Evolutionary conservation across 2,329 filamentous ascomycete species (phyloP).

Genomic region (Aurifilum marmelostoma): DNA sequence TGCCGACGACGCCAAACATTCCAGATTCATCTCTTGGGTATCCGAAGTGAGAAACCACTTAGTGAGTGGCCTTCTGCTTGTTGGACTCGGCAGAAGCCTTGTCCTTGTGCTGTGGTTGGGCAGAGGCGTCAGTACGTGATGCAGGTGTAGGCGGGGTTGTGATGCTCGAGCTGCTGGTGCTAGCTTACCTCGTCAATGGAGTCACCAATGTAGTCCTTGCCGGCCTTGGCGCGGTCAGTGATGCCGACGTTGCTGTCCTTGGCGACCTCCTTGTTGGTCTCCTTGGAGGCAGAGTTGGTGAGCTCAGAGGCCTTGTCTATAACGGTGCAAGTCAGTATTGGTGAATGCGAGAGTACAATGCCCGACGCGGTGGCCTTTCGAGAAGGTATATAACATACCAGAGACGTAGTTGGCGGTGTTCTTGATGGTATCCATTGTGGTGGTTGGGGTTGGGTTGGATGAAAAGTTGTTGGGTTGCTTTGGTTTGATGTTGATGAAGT

Average conservation of each 20-base stretch:
- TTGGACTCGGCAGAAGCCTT: slow-evolving; percentile 44
- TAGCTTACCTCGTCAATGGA: slow-evolving; percentile 30
- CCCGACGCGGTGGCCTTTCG: slow-evolving; percentile 32
- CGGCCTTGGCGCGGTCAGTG: slow-evolving; percentile 43
- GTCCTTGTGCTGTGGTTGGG: slow-evolving; percentile 33
- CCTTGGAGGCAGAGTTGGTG: slow-evolving; percentile 52
- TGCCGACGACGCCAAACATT: slow-evolving; percentile 22
- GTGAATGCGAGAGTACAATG: neutral
- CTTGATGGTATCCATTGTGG: slow-evolving; percentile 48
- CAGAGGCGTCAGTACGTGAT: neutral
- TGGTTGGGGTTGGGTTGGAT: slow-evolving; percentile 29
- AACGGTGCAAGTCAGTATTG: neutral
- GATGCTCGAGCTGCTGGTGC: neutral
- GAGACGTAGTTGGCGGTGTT: slow-evolving; percentile 63
- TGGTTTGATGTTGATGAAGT: slow-evolving; percentile 22
- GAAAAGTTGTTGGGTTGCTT: slow-evolving; percentile 25
- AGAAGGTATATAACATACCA: slow-evolving; percentile 52
- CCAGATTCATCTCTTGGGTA: slow-evolving; percentile 18
- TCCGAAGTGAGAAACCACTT: slow-evolving; percentile 30
- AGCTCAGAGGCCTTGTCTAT: slow-evolving; percentile 37
- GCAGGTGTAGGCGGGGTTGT: neutral
- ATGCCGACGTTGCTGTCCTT: slow-evolving; percentile 55
- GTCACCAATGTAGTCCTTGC: slow-evolving; percentile 31
- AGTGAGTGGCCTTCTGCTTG: slow-evolving; percentile 45
- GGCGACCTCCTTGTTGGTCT: slow-evolving; percentile 62